Base-by-base conservation (phyloP, 106 monocot genomes). In the Xerophyta viscosa region DNA sequence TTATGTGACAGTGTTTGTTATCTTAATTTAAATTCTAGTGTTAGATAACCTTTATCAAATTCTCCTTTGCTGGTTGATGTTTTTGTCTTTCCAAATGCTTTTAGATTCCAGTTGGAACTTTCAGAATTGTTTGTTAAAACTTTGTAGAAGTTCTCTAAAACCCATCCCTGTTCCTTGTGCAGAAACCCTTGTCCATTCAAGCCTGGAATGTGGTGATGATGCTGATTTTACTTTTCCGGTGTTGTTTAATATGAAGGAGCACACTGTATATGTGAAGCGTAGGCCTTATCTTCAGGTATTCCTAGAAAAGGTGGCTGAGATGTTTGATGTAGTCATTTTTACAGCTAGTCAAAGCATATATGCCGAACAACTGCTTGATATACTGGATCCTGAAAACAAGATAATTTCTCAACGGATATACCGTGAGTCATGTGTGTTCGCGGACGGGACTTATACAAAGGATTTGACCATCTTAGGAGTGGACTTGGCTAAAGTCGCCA, bases 161-260 rank as follows among this genome's bases (percentile, higher is more conserved):
- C 39, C 6, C 4, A 8, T 46, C 45, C 6, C 20, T 31, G 29
- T 56, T 27, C 60, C 44, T 0, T 37, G 1, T 67, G 77, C 81
- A 94, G 94, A 94, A 81, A 94, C 94, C 27, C 88, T 96, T 28
- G 79, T 96, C 0, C 96, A 96, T 66, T 96, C 96, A 21, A 76
- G 73, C 0, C 44, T 89, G 46, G 84, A 88, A 61, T 62, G 64
- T 57, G 81, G 84, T 43, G 70, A 63, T 15, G 73, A 73, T 53
- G 88, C 85, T 4, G 96, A 96, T 29, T 96, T 96, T 75, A 73
- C 74, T 2, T 85, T 96, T 70, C 66, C 67, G 12, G 84, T 96
- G 21, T 76, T 65, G 67, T 75, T 83, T 51, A 71, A 96, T 61
- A 76, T 74, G 76, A 85, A 78, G 33, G 66, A 76, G 29, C 81